Percentiles rank a stretch among this genome's conserved stretches.
phyloP scores from a whole-genome alignment of 2,329 filamentous ascomycete genomes.

The Penicillium nordicum region DNA sequence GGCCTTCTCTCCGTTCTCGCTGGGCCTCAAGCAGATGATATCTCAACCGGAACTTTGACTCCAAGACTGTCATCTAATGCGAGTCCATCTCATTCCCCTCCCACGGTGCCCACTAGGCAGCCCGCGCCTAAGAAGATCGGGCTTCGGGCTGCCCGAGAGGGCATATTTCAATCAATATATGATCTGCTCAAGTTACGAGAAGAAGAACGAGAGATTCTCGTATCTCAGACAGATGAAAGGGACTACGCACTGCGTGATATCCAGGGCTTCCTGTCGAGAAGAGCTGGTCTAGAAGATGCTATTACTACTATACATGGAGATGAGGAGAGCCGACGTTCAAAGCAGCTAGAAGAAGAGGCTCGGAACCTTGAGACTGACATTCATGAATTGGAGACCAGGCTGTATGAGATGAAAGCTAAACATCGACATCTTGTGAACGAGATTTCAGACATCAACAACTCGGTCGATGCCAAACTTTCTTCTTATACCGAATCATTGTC shows the following conservation, averaged over 20 bases:
- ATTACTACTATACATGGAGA: conserved; percentile 50
- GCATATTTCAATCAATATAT: conserved; percentile 56
- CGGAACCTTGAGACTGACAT: conserved; percentile 55
- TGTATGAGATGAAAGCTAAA: conserved; percentile 54
- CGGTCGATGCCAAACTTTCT: conserved; percentile 56
- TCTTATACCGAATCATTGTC: conserved; percentile 56
- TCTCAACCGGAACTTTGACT: conserved; percentile 47
- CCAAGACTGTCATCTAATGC: conserved; percentile 27
- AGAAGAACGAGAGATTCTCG: conserved; percentile 53
- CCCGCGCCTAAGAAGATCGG: conserved; percentile 47
- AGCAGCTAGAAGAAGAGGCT: conserved; percentile 50
- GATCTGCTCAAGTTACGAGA: conserved; percentile 55
- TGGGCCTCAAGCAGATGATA: conserved; percentile 41
- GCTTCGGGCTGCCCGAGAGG: conserved; percentile 52
- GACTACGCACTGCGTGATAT: conserved; percentile 50
- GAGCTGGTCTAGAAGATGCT: conserved; percentile 48
- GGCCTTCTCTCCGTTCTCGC: conserved; percentile 51
- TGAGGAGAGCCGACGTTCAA: conserved; percentile 43
- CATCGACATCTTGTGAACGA: conserved; percentile 54
- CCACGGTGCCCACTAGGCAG: conserved; percentile 40
- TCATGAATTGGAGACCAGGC: conserved; percentile 53
- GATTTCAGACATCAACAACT: conserved; percentile 54
- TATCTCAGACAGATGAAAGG: conserved; percentile 45
- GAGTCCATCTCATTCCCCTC: conserved; percentile 30
- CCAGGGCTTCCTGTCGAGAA: conserved; percentile 51